Evolutionary conservation across 2,329 filamentous ascomycete species (phyloP).

Genomic region (Plectosphaerella cucumerina): DNA sequence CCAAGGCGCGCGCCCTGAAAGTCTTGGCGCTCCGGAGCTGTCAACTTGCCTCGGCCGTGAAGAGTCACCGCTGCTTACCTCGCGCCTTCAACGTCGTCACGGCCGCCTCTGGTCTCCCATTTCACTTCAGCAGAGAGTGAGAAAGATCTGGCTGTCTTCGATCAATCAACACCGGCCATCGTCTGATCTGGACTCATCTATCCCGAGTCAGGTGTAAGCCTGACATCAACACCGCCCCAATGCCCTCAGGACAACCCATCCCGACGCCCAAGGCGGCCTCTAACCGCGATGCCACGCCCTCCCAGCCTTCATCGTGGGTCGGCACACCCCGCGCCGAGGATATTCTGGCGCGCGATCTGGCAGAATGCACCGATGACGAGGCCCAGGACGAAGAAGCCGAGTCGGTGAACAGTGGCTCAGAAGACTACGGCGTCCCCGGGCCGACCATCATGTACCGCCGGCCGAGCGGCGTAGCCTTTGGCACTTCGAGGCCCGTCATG

Average conservation of each 20-base stretch:
- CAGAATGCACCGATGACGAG: constrained; percentile 58
- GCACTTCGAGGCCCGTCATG: constrained; percentile 65
- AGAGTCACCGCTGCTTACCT: not conserved
- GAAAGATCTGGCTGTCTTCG: not conserved
- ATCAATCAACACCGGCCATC: too few species aligned
- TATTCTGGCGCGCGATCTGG: constrained; percentile 62
- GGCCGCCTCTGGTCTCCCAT: too few species aligned
- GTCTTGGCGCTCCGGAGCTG: not conserved
- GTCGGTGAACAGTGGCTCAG: constrained; percentile 23
- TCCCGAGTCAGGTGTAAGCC: too few species aligned
- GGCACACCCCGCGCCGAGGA: constrained; percentile 64
- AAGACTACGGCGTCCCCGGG: constrained; percentile 30
- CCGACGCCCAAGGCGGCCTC: constrained; percentile 11
- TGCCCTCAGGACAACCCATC: constrained; percentile 10
- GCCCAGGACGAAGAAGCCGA: constrained; percentile 22
- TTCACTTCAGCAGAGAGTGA: not conserved
- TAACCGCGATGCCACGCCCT: constrained; percentile 17
- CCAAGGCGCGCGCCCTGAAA: not conserved
- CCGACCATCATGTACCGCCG: constrained; percentile 64
- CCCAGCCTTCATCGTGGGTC: constrained; percentile 45
- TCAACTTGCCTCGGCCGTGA: not conserved
- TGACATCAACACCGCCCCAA: not conserved
- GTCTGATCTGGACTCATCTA: too few species aligned
- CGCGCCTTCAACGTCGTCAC: not conserved
- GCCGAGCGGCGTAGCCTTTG: constrained; percentile 71